phyloP scores from a whole-genome alignment of 495 filamentous ascomycete species.

The Podospora pseudopauciseta region DNA sequence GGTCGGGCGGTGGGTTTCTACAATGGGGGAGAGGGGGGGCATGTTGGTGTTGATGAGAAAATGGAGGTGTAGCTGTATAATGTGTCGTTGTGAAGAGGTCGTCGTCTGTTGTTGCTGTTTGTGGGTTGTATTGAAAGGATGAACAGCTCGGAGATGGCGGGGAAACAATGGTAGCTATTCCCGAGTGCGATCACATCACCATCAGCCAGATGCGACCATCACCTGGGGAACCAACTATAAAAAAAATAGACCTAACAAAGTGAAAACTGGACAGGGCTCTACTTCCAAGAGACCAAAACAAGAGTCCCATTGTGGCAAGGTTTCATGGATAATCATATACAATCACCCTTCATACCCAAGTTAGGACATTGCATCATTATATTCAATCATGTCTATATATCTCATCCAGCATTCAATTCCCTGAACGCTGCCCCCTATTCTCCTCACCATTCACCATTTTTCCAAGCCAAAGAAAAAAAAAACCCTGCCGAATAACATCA shows the following conservation, averaged over 20 bases:
- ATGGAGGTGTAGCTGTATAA: too few species aligned
- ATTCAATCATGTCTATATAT: not conserved
- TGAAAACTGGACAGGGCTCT: too few species aligned
- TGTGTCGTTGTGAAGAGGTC: too few species aligned
- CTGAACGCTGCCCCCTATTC: not conserved
- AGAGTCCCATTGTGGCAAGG: not conserved
- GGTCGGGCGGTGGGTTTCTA: conserved; percentile 25
- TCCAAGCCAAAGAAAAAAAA: not conserved
- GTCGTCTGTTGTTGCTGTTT: too few species aligned
- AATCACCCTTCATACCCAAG: not conserved
- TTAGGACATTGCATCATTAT: not conserved
- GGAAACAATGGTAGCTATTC: not conserved
- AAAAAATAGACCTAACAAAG: too few species aligned
- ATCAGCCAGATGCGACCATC: not conserved
- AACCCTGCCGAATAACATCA: not conserved
- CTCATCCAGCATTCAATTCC: not conserved
- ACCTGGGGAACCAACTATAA: not conserved
- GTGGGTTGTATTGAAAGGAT: too few species aligned
- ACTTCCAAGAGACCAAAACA: not conserved
- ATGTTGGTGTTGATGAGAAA: not conserved
- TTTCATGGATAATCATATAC: not conserved
- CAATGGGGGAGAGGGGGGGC: not conserved
- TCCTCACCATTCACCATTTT: not conserved
- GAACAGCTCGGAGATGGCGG: not conserved
- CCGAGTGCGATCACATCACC: not conserved